A percentile compares a stretch with the other conserved stretches of the same genome.
Evolutionary conservation across 2,329 filamentous ascomycete genomes (phyloP).

Genomic region (Sclerotinia spermophila): DNA sequence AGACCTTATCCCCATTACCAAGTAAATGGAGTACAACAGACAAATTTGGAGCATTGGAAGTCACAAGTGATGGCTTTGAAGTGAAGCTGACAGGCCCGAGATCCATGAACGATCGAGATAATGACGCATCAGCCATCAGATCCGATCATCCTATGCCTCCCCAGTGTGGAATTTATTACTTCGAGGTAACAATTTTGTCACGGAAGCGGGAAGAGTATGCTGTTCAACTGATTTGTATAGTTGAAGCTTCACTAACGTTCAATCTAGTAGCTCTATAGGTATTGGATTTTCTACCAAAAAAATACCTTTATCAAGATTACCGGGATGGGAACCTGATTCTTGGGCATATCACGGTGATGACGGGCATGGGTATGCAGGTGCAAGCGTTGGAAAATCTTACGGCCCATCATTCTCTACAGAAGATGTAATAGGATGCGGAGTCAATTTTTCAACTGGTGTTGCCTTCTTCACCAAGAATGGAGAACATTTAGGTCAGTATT

Average conservation of each 20-base stretch:
- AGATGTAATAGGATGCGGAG: conserved; percentile 61
- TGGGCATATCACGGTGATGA: conserved; percentile 70
- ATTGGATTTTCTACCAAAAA: conserved; percentile 58
- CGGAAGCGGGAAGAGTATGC: conserved; percentile 65
- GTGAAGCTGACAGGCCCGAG: conserved; percentile 56
- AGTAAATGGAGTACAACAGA: conserved; percentile 79
- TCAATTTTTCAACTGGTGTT: conserved; percentile 61
- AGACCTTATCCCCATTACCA: conserved; percentile 67
- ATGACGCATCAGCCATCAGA: conserved; percentile 79
- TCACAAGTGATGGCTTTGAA: conserved; percentile 69
- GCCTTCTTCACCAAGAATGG: conserved; percentile 71
- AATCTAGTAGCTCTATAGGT: conserved; percentile 53
- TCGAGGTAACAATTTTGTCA: conserved; percentile 65
- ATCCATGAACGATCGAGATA: conserved; percentile 49
- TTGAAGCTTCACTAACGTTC: conserved; percentile 21
- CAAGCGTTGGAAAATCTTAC: conserved; percentile 55
- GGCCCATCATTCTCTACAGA: conserved; percentile 52
- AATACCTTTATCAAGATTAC: conserved; percentile 52
- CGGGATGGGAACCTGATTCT: conserved; percentile 65
- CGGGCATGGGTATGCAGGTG: conserved; percentile 56
- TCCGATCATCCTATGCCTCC: conserved; percentile 83
- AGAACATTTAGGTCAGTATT: conserved; percentile 48
- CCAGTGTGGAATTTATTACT: conserved; percentile 94
- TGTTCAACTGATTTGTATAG: conserved; percentile 1
- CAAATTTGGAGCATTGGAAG: conserved; percentile 68